Evolutionary conservation across 768 basidiomycete species (phyloP), one percentile per base, ranked within the genome.

Genomic region (Termitomyces titanicus): DNA sequence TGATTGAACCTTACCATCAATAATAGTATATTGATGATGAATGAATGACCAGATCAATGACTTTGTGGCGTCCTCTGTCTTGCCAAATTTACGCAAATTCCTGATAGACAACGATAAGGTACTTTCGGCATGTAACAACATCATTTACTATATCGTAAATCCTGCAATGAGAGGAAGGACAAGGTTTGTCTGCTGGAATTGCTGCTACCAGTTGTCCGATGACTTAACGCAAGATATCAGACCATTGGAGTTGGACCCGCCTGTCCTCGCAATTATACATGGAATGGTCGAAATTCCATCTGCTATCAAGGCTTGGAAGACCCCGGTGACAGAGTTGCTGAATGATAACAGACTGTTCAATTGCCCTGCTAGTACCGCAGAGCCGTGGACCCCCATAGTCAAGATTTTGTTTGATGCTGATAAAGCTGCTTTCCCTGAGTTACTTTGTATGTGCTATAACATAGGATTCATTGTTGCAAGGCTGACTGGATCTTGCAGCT

Each of bases 301-400:
- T 5, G 83, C 91, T 3, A 69, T 88, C 56, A 97, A 93, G 65
- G 81, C 89, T 7, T 99, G 97, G 97, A 80, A 86, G 49, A 73
- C 81, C 0, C 84, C 86, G 10, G 85, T 98, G 12, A 69, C 77
- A 1, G 97, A 99, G 39, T 80, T 90, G 1, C 76, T 98, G 56
- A 86, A 84, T 63, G 97, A 99, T 68, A 84, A 80, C 60, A 81
- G 92, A 44, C 80, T 98, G 61, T 99, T 99, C 77, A 90, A 86
- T 64, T 86, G 83, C 47, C 76, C 75, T 51, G 74, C 85, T 7
- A 71, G 74, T 7, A 78, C 78, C 18, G 82, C 83, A 7, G 64
- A 68, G 18, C 76, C 77, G 53, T 99, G 96, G 94, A 81, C 80
- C 64, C 79, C 84, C 0, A 81, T 98, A 44, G 74, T 98, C 50